Evolutionary conservation across 1,284 basidiomycete species (phyloP), one percentile per base, ranked within the genome.

Genomic region (Puccinia triticina): DNA sequence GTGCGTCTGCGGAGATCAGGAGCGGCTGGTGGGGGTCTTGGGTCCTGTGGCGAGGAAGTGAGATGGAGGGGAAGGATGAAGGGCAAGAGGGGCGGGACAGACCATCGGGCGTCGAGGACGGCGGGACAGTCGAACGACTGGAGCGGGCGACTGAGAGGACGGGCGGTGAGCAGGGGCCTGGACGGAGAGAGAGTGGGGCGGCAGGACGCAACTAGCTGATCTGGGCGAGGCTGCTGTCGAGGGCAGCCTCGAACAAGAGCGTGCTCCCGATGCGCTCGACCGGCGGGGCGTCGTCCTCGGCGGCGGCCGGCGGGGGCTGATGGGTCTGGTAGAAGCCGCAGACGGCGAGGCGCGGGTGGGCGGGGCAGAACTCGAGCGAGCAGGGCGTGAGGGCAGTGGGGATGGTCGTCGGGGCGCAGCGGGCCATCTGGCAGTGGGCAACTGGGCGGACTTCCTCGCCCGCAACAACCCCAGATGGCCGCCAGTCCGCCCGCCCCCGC

Each of bases 101-200:
- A 94, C 95, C 95, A 98, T 90, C 96, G 96, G 90, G 94, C 91
- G 86, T 98, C 95, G n/a, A 93, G 89, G 37, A 98, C 90, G 14
- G 94, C 95, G 0, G 94, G 91, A 18, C 93, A 88, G 80, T 92
- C 89, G 59, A 94, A 89, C 32, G 91, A 88, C 85, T 95, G 92
- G 2, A 92, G 85, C 85, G 92, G 89, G 11, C 88, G 87, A 82
- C 94, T 23, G 21, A 29, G 53, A 50, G 32, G 23, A 1, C 55
- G 16, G 26, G 48, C 16, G 26, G 7, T 21, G 48, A 50, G 32
- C 37, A 32, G 40, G 34, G 43, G 34, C n/a, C 14, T 8, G 37
- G 32, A 34, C n/a, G 2, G 48, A 50, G 32, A 55, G 18, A 32
- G 21, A 53, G 29, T n/a, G n/a, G n/a, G n/a, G n/a, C n/a, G n/a